phyloP scores from a whole-genome alignment of 2,329 filamentous ascomycete genomes.

The Dactylellina parvicollis region DNA sequence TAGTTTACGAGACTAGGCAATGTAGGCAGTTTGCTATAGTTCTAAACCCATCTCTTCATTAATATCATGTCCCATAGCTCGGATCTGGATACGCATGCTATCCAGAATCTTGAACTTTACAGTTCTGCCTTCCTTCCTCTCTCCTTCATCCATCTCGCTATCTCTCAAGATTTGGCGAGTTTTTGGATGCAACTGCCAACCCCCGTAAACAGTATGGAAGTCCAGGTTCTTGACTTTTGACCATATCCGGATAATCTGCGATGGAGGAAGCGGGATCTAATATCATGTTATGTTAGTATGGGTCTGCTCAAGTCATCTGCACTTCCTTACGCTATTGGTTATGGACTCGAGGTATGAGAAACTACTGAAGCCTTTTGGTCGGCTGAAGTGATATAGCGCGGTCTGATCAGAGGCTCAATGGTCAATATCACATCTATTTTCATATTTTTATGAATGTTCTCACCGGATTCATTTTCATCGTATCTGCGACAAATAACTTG shows the following conservation, averaged over 20 bases:
- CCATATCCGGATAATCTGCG: slow-evolving; percentile 76
- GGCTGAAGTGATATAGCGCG: slow-evolving; percentile 59
- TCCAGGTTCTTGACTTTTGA: slow-evolving; percentile 69
- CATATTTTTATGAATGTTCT: background rate
- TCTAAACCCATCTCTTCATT: slow-evolving; percentile 55
- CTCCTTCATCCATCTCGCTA: slow-evolving; percentile 62
- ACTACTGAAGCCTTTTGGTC: slow-evolving; percentile 63
- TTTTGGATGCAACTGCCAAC: slow-evolving; percentile 63
- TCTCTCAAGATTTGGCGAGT: slow-evolving; percentile 4
- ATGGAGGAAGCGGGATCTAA: slow-evolving; percentile 73
- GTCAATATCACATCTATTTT: background rate
- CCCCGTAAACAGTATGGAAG: slow-evolving; percentile 74
- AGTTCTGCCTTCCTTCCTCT: slow-evolving; percentile 68
- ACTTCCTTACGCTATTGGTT: slow-evolving; percentile 66
- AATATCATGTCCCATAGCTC: slow-evolving; percentile 63
- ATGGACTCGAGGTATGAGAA: slow-evolving; percentile 82
- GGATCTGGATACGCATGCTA: slow-evolving; percentile 79
- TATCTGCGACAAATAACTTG: slow-evolving; percentile 79
- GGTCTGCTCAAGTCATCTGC: no score
- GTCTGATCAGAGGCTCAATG: slow-evolving; percentile 49
- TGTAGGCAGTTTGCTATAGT: no score
- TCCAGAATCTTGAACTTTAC: slow-evolving; percentile 75
- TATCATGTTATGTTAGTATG: background rate
- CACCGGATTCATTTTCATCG: slow-evolving; percentile 74
- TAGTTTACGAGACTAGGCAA: no score